These are phyloP conservation scores for Geosiphon pyriformis DNA, from an alignment of 192 early-diverging fungal species.

Conservation along the genomic window DNA sequence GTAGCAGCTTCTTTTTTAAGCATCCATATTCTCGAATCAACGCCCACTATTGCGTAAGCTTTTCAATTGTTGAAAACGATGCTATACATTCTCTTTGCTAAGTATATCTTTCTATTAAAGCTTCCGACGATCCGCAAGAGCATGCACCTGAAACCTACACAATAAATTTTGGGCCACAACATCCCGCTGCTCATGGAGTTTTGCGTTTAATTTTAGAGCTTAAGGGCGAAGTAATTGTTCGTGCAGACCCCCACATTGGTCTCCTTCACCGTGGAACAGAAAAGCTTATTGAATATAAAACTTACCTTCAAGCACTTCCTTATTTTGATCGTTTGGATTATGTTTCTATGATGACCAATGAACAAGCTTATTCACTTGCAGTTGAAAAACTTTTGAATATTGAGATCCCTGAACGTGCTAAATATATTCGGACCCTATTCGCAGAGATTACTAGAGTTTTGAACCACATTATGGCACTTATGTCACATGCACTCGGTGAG, in stretches of 20 bases:
- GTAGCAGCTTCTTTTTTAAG: too few relatives aligned
- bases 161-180: conserved; percentile 99
- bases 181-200: conserved; percentile 98
- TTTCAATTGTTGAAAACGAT: too few relatives aligned
- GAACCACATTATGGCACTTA: conserved; percentile 98
- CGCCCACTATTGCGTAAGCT: too few relatives aligned
- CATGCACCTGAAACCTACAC: conserved; percentile 49
- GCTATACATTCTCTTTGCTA: too few relatives aligned
- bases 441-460: conserved; percentile 95
- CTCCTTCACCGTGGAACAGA: conserved; percentile 97
- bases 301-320: conserved; percentile 93
- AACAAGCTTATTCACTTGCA: conserved; percentile 94
- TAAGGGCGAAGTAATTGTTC: conserved; percentile 83
- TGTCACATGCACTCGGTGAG: conserved; percentile 86
- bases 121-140: too few relatives aligned
- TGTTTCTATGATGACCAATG: conserved; percentile 99
- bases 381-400: conserved; percentile 99
- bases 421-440: conserved; percentile 97
- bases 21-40: too few relatives aligned
- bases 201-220: conserved; percentile 91
- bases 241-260: conserved; percentile 96
- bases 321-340: conserved; percentile 99
- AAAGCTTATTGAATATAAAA: conserved; percentile 99
- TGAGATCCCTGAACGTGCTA: conserved; percentile 86
- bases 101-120: too few relatives aligned